These are phyloP conservation scores for Russula abietina DNA, from an alignment of 768 basidiomycete species.

Conservation along the genomic window DNA sequence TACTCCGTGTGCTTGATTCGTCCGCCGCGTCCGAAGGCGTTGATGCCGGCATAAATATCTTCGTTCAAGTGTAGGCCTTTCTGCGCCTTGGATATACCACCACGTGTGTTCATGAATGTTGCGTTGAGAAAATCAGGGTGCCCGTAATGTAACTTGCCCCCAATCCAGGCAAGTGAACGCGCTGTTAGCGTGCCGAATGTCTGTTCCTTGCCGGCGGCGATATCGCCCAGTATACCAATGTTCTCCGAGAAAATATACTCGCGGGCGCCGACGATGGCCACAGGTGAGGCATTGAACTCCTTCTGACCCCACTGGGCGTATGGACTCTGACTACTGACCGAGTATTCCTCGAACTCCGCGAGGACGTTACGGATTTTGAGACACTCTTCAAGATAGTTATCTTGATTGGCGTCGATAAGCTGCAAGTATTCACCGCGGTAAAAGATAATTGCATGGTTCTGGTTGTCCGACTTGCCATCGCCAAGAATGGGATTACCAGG, in stretches of 20 bases:
- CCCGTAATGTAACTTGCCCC: constrained; percentile 97
- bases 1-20: constrained; percentile 99
- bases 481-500: constrained; percentile 99
- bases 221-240: constrained; percentile 96
- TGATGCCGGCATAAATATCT: constrained; percentile 99
- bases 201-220: constrained; percentile 98
- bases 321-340: constrained; percentile 78
- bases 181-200: constrained; percentile 99
- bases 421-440: constrained; percentile 99
- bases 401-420: constrained; percentile 99
- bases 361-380: constrained; percentile 99
- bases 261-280: constrained; percentile 96
- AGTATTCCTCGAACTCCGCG: constrained; percentile 93
- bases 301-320: constrained; percentile 87
- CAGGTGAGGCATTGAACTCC: constrained; percentile 82
- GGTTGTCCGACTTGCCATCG: constrained; percentile 99
- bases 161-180: constrained; percentile 92
- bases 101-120: constrained; percentile 96
- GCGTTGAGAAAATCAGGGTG: constrained; percentile 99
- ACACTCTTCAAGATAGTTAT: constrained; percentile 99
- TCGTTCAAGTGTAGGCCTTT: constrained; percentile 99
- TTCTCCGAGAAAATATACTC: constrained; percentile 99
- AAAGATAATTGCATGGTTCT: constrained; percentile 99
- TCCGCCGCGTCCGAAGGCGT: constrained; percentile 91
- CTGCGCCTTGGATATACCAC: constrained; percentile 97